Evolutionary conservation across 345 rosid species (phyloP).

Genomic region (Geranium rotundifolium): DNA sequence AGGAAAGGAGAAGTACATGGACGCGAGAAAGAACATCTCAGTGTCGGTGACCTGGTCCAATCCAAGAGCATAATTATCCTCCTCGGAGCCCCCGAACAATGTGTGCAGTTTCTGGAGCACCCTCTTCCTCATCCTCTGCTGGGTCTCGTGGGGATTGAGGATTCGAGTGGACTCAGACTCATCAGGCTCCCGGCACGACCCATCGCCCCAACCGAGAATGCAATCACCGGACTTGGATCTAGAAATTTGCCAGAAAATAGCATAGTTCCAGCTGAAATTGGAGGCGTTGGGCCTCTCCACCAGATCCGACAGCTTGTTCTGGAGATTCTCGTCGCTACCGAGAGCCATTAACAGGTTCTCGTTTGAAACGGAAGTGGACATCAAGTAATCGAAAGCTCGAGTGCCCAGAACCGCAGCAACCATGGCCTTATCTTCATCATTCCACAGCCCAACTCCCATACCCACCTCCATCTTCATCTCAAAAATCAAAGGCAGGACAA

Average conservation of each 20-base stretch:
- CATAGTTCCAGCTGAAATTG: slow-evolving; percentile 93
- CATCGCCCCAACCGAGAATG: slow-evolving; percentile 98
- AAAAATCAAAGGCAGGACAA: slow-evolving; percentile 1
- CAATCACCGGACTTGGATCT: slow-evolving; percentile 71
- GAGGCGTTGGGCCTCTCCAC: slow-evolving; percentile 65
- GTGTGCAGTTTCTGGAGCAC: slow-evolving; percentile 78
- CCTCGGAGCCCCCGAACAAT: slow-evolving; percentile 78
- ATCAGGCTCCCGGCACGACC: slow-evolving; percentile 81
- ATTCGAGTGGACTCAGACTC: slow-evolving; percentile 36
- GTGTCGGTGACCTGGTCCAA: slow-evolving; percentile 85
- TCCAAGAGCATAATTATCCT: slow-evolving; percentile 68
- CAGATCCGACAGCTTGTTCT: slow-evolving; percentile 80
- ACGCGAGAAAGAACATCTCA: slow-evolving; percentile 86
- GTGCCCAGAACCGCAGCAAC: slow-evolving; percentile 66
- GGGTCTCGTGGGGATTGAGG: slow-evolving; percentile 35
- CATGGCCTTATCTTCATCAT: slow-evolving; percentile 67
- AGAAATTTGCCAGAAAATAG: slow-evolving; percentile 91
- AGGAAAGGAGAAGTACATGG: slow-evolving; percentile 93
- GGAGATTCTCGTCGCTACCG: slow-evolving; percentile 60
- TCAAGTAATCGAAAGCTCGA: slow-evolving; percentile 60
- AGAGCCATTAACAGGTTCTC: slow-evolving; percentile 48
- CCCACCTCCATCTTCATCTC: slow-evolving; percentile 46
- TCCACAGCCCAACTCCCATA: slow-evolving; percentile 53
- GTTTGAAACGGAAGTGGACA: slow-evolving; percentile 51
- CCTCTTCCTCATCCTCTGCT: slow-evolving; percentile 80